Evolutionary conservation across 2,329 filamentous ascomycete genomes (phyloP).

Genomic region (Xylariales sp.): DNA sequence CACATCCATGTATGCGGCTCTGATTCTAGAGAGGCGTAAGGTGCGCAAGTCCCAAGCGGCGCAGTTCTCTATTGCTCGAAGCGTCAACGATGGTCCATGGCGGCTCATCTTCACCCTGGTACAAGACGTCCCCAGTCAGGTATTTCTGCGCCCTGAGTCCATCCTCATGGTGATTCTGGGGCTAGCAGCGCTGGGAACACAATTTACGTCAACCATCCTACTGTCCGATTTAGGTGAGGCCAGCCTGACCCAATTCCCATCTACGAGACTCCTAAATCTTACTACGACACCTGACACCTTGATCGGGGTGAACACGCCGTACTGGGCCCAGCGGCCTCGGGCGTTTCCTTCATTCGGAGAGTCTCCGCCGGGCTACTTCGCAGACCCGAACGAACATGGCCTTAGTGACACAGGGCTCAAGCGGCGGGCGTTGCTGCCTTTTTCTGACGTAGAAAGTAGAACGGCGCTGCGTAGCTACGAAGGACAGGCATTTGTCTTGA

Average conservation of each 20-base stretch:
- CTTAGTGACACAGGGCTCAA: no score
- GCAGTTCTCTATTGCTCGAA: slow-evolving; percentile 1
- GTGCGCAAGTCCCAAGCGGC: background rate
- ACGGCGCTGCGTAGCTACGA: no score
- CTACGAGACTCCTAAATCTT: background rate
- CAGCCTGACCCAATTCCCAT: background rate
- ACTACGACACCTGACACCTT: background rate
- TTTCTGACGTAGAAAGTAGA: no score
- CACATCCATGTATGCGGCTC: slow-evolving; percentile 5
- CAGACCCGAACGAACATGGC: no score
- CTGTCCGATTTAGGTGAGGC: background rate
- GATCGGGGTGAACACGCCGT: background rate
- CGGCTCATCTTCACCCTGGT: background rate
- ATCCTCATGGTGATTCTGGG: slow-evolving; percentile 8
- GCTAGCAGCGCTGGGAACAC: background rate
- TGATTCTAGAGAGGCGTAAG: slow-evolving; percentile 5
- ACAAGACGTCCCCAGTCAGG: background rate
- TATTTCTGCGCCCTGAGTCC: slow-evolving; percentile 1
- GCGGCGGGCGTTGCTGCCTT: no score
- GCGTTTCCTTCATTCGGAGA: background rate
- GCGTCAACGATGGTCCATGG: slow-evolving; percentile 6
- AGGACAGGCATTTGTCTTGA: no score
- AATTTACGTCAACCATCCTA: slow-evolving; percentile 15
- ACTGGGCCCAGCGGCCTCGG: background rate
- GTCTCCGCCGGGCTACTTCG: no score